Evolutionary conservation across 495 filamentous ascomycete species (phyloP), one percentile per base, ranked within the genome.

Genomic region (Aspergillus carlsbadensis): DNA sequence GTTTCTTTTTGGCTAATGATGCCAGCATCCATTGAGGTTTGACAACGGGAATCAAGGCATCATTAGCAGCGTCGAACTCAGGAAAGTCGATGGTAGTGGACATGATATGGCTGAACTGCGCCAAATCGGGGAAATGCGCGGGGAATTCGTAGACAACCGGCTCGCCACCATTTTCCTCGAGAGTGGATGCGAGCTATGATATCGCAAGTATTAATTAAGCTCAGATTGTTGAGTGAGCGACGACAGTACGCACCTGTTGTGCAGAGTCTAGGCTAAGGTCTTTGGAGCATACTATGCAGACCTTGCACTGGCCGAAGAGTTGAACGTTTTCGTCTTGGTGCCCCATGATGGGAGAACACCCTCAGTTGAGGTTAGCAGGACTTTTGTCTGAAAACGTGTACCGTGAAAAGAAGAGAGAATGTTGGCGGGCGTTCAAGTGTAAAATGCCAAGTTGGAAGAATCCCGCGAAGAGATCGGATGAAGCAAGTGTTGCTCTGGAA

Each of bases 21-120:
- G 74, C 72, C 3, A 79, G 78, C 52, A 96, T 80, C 94, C 94
- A 99, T 47, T 82, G 78, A 6, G 91, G 83, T 51, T 84, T 92
- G 7, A 98, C 87, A 3, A 97, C 87, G n/a, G 89, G 84, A 24
- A 91, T 87, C 75, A 96, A 84, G 41, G 81, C 72, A 45, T 87
- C 82, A 57, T 82, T 78, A 2, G 90, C 84, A 37, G 81, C 79
- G 36, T 81, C 69, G 63, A 94, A 98, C 47, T 89, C 82, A 7
- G 88, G 87, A 61, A 99, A 99, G 69, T 98, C 91, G 62, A 89
- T 86, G 3, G 89, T 91, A 42, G 80, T 80, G 39, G 91, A 86
- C 59, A 99, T 81, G 60, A 99, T 87, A 66, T 97, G 91, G 11
- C 88, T 96, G 52, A 87, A 79, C 47, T 83, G 66, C 35, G 71